Conservation (phyloP, 2,329 filamentous ascomycete genomes). For the Thelonectria rubi region DNA sequence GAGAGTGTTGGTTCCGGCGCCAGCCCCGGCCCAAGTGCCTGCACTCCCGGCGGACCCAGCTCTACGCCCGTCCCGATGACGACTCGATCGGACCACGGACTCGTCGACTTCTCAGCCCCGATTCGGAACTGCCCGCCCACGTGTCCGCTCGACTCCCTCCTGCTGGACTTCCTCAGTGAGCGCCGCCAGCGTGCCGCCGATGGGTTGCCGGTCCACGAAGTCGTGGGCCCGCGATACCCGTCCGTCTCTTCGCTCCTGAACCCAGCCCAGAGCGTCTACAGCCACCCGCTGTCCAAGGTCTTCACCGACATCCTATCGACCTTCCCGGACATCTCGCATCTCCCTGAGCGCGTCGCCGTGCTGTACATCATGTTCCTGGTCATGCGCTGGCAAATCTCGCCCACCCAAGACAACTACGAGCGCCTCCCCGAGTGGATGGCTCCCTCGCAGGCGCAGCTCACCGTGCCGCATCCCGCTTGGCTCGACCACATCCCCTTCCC, state of each 20-base stretch:
- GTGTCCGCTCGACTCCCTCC: slow-evolving; percentile 80
- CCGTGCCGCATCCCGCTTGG: slow-evolving; percentile 79
- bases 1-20: slow-evolving; percentile 36
- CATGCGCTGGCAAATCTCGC: slow-evolving; percentile 86
- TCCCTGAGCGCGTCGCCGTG: slow-evolving; percentile 84
- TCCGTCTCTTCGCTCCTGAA: slow-evolving; percentile 82
- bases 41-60: slow-evolving; percentile 23
- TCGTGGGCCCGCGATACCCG: slow-evolving; percentile 81
- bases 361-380: slow-evolving; percentile 88
- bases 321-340: slow-evolving; percentile 80
- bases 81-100: slow-evolving; percentile 31
- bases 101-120: slow-evolving; percentile 44
- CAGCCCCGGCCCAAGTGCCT: slow-evolving; percentile 30
- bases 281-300: slow-evolving; percentile 83
- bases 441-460: slow-evolving; percentile 72
- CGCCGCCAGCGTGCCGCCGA: slow-evolving; percentile 72
- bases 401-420: slow-evolving; percentile 81
- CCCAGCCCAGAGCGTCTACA: slow-evolving; percentile 67
- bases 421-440: slow-evolving; percentile 77
- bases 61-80: slow-evolving; percentile 27
- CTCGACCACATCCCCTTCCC: slow-evolving; percentile 85
- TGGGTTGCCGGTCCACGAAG: slow-evolving; percentile 69
- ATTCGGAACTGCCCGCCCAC: slow-evolving; percentile 73
- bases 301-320: slow-evolving; percentile 85
- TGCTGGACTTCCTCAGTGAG: slow-evolving; percentile 80